Evolutionary conservation across 352 stramenopile species (phyloP).

Genomic region (Pythium rhizo-oryzae): DNA sequence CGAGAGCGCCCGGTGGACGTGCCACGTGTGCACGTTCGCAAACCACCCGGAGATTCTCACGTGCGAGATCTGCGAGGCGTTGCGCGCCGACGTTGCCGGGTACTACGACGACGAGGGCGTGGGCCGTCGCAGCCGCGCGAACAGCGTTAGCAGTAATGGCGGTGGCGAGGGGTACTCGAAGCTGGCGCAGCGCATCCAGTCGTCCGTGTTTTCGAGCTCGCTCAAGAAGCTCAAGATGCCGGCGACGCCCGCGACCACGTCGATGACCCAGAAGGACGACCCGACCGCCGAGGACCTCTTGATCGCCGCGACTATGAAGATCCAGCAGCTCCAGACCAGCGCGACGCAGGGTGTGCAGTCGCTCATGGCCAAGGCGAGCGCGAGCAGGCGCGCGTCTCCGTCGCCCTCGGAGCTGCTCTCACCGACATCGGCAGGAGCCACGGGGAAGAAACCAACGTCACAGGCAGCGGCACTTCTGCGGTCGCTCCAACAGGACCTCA

Average conservation of each 20-base stretch:
- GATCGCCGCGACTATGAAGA: slow-evolving; percentile 47
- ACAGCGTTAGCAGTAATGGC: neutral
- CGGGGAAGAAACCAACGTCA: slow-evolving; percentile 30
- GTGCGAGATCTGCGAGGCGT: slow-evolving; percentile 76
- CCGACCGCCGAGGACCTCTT: slow-evolving; percentile 68
- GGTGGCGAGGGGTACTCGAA: slow-evolving; percentile 32
- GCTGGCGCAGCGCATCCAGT: slow-evolving; percentile 28
- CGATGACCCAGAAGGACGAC: slow-evolving; percentile 60
- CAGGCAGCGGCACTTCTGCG: slow-evolving; percentile 49
- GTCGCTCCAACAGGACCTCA: slow-evolving; percentile 65
- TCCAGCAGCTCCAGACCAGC: slow-evolving; percentile 50
- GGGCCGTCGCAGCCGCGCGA: slow-evolving; percentile 3
- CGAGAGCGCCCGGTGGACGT: slow-evolving; percentile 44
- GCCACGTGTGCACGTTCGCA: slow-evolving; percentile 77
- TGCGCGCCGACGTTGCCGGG: slow-evolving; percentile 33
- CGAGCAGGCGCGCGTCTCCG: slow-evolving; percentile 9
- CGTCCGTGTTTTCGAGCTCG: slow-evolving; percentile 40
- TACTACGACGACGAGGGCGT: slow-evolving; percentile 28
- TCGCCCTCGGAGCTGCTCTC: neutral
- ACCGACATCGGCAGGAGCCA: neutral
- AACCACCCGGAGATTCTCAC: slow-evolving; percentile 63
- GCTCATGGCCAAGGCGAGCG: slow-evolving; percentile 34
- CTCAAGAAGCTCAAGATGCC: slow-evolving; percentile 52
- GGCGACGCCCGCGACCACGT: slow-evolving; percentile 43
- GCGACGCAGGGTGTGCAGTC: slow-evolving; percentile 41